Base-by-base conservation (phyloP, 2,329 filamentous ascomycete species). In the Aspergillus melleus region DNA sequence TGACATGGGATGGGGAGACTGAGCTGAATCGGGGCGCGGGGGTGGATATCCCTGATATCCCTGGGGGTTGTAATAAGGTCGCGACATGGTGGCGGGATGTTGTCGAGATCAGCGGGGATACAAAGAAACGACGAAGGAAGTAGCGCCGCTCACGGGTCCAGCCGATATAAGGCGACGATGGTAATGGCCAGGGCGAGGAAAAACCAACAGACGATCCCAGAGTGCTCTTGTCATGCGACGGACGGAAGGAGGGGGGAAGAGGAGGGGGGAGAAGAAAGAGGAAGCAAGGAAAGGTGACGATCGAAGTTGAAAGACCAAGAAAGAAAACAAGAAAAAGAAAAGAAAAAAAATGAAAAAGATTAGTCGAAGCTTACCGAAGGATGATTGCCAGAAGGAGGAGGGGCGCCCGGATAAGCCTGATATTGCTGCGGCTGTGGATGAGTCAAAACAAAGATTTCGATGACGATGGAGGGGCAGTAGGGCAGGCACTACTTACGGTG, bases 351-450 rank as follows among this genome's bases (percentile, higher is more conserved):
- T 4, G 16, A 36, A 65, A 54, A 62, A 55, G 63, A 61, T 60
- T 55, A 64, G 61, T 39, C 60, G 54, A 61, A 64, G 70, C 75
- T 74, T 77, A 77, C 75, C 70, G 74, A 67, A 58, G 30, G 10
- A 36, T 36, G 16, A 10, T 60, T 61, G 65, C 69, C 70, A 62
- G 70, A 68, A 54, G 68, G 8, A 29, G 32, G 55, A 50, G 68
- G 68, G 55, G 64, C 58, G 67, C 79, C 80, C 67, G 79, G 80
- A 71, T 83, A 86, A 65, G 84, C 80, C 76, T 86, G 83, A 74
- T 86, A 86, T 69, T 80, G 77, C 69, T 80, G 77, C 61, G 73
- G 75, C 66, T 83, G 79, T 11, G 14, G 20, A 36, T 55, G 36
- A 36, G 46, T 55, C 49, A 49, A 55, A 46, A 58, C 50, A 52